Evolutionary conservation across 2,329 filamentous ascomycete genomes (phyloP).

Genomic region (Pseudogymnoascus sp.): DNA sequence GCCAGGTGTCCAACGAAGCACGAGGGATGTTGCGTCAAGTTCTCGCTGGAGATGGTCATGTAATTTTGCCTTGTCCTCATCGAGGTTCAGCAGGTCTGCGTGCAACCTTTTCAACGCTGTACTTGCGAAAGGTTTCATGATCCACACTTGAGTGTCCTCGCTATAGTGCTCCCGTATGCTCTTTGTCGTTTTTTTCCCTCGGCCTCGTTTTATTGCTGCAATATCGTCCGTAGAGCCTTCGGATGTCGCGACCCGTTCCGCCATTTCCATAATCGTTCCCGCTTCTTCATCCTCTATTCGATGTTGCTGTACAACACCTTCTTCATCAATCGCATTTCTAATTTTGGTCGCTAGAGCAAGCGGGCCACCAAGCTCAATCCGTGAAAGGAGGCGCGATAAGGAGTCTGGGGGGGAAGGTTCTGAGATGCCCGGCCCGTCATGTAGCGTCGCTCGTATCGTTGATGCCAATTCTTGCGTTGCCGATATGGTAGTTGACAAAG

Average conservation of each 20-base stretch:
- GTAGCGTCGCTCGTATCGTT: conserved; percentile 32
- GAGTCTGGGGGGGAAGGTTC: conserved; percentile 25
- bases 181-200: conserved; percentile 35
- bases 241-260: conserved; percentile 60
- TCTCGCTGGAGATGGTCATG: conserved; percentile 53
- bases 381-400: conserved; percentile 40
- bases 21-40: conserved; percentile 58
- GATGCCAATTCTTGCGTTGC: conserved; percentile 60
- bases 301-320: conserved; percentile 76
- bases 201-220: conserved; percentile 34
- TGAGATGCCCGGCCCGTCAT: not conserved
- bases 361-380: conserved; percentile 62
- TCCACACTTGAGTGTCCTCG: conserved; percentile 53
- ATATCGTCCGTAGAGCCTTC: conserved; percentile 56
- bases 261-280: conserved; percentile 62
- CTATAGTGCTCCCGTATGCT: conserved; percentile 52
- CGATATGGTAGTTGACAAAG: conserved; percentile 71
- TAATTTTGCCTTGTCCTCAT: conserved; percentile 53
- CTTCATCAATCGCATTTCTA: conserved; percentile 77
- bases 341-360: conserved; percentile 64
- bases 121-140: conserved; percentile 65
- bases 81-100: conserved; percentile 51
- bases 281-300: conserved; percentile 66
- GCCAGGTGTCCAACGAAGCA: conserved; percentile 77
- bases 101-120: conserved; percentile 60